These are phyloP conservation scores for Lodderomyces pseudojiufengensis DNA, from an alignment of 1,139 yeast genomes.

Conservation along the genomic window DNA sequence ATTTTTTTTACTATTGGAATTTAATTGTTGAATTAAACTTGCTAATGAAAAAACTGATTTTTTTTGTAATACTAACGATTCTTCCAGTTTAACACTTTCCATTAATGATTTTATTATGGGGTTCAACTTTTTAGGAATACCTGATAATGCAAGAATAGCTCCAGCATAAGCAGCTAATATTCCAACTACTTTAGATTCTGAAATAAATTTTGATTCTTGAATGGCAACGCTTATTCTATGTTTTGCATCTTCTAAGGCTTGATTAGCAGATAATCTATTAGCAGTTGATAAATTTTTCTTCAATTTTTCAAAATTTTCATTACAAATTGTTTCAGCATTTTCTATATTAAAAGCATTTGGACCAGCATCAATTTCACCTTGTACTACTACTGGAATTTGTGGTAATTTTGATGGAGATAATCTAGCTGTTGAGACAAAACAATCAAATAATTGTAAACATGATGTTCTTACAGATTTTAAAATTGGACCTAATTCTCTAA, in stretches of 20 bases:
- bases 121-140: slow-evolving; percentile 80
- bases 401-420: slow-evolving; percentile 76
- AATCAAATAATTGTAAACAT: slow-evolving; percentile 76
- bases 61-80: slow-evolving; percentile 58
- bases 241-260: slow-evolving; percentile 76
- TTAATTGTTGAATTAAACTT: slow-evolving; percentile 55
- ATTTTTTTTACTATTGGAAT: slow-evolving; percentile 53
- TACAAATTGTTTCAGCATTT: slow-evolving; percentile 68
- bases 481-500: slow-evolving; percentile 84
- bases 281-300: slow-evolving; percentile 65
- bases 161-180: slow-evolving; percentile 76
- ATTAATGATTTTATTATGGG: slow-evolving; percentile 86
- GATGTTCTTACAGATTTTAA: slow-evolving; percentile 82
- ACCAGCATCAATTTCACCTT: slow-evolving; percentile 93
- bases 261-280: slow-evolving; percentile 66
- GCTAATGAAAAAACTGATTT: slow-evolving; percentile 73
- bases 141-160: slow-evolving; percentile 58
- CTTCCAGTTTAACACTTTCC: slow-evolving; percentile 88
- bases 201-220: slow-evolving; percentile 60
- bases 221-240: slow-evolving; percentile 64
- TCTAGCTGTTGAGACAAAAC: slow-evolving; percentile 74
- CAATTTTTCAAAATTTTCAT: slow-evolving; percentile 64
- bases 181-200: slow-evolving; percentile 53
- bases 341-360: slow-evolving; percentile 86
- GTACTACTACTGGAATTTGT: slow-evolving; percentile 80